These are phyloP conservation scores for Botrytis elliptica DNA, from an alignment of 2,329 filamentous ascomycete species.

Conservation along the genomic window DNA sequence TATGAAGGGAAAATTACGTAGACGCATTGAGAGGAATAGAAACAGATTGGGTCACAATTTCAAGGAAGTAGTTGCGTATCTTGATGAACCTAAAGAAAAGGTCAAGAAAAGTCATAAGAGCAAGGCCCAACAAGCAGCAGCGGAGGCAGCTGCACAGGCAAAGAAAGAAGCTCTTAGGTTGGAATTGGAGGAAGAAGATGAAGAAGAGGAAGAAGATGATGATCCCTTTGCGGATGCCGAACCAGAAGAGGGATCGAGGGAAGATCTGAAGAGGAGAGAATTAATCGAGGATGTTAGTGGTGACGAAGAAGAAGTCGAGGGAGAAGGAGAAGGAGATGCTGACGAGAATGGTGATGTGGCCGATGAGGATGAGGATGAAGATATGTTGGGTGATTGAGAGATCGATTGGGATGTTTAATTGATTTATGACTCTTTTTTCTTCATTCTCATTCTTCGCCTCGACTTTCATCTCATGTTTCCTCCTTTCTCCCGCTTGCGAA, in stretches of 20 bases:
- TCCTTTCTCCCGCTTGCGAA: neutral
- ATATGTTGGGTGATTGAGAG: constrained; percentile 45
- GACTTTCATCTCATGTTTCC: neutral
- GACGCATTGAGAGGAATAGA: constrained; percentile 75
- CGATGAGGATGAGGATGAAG: constrained; percentile 38
- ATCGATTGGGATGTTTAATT: neutral
- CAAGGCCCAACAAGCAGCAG: constrained; percentile 46
- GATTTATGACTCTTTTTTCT: constrained; percentile 8
- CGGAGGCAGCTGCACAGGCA: constrained; percentile 39
- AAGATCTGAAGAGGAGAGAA: constrained; percentile 56
- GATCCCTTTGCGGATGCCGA: constrained; percentile 50
- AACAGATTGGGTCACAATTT: constrained; percentile 79
- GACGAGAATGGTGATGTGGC: constrained; percentile 38
- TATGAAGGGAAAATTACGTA: constrained; percentile 62
- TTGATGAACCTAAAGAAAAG: constrained; percentile 67
- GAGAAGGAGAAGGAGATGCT: constrained; percentile 40
- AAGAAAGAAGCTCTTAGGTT: constrained; percentile 45
- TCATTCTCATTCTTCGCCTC: neutral
- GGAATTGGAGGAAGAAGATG: constrained; percentile 34
- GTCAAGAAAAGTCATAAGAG: constrained; percentile 39
- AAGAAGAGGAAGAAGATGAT: constrained; percentile 32
- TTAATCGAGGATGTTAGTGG: constrained; percentile 48
- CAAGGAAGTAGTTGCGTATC: constrained; percentile 76
- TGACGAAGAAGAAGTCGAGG: constrained; percentile 46
- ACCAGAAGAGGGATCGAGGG: constrained; percentile 57